Evolutionary conservation across 2,329 filamentous ascomycete species (phyloP).

Genomic region (Trichoderma sp.): DNA sequence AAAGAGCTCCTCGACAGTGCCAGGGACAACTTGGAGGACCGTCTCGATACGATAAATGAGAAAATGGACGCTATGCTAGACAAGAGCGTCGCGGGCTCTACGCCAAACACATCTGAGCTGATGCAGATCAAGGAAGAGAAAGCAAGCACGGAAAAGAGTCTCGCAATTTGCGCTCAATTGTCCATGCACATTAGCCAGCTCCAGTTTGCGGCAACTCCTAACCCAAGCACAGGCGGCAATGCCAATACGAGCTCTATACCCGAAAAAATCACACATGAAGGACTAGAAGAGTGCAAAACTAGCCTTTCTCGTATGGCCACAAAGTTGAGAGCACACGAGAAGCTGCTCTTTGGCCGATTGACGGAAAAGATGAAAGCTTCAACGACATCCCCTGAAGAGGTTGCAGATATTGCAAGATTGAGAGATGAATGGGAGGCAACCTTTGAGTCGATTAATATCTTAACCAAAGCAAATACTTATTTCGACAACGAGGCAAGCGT

Average conservation of each 20-base stretch:
- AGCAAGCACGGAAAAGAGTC: constrained; percentile 32
- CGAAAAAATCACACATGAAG: constrained; percentile 22
- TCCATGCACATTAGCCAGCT: constrained; percentile 33
- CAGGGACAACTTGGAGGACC: constrained; percentile 29
- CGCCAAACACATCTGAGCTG: constrained; percentile 19
- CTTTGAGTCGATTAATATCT: constrained; percentile 29
- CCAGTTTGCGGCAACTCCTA: constrained; percentile 16
- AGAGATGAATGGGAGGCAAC: constrained; percentile 29
- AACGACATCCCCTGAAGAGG: not conserved
- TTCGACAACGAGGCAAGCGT: constrained; percentile 30
- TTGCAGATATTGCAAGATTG: constrained; percentile 25
- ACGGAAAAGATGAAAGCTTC: constrained; percentile 5
- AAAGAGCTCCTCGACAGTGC: constrained; percentile 27
- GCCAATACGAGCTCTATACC: constrained; percentile 8
- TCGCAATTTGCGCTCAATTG: constrained; percentile 32
- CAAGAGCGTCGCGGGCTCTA: not conserved
- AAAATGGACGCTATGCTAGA: constrained; percentile 29
- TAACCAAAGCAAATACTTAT: constrained; percentile 23
- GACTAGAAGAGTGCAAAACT: constrained; percentile 28
- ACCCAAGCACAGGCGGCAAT: not conserved
- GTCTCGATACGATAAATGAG: constrained; percentile 28
- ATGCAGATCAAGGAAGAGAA: constrained; percentile 31
- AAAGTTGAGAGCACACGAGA: constrained; percentile 16
- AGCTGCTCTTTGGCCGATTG: constrained; percentile 14
- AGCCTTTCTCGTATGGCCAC: constrained; percentile 21